phyloP scores from a whole-genome alignment of 305 asterid genomes.

The Solanum hybrid region DNA sequence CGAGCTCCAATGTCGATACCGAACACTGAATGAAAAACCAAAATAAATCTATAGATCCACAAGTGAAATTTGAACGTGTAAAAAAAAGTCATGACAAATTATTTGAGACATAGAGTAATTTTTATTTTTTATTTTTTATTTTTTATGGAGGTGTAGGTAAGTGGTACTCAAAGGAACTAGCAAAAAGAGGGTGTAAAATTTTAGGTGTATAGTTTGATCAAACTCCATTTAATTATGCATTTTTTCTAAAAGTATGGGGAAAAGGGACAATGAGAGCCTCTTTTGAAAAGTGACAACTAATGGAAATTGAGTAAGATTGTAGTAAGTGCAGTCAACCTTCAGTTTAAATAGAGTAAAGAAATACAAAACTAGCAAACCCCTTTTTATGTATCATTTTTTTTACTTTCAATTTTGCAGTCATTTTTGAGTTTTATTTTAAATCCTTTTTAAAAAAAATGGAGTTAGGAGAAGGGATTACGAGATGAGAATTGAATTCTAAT shows the following conservation, averaged over 20 bases:
- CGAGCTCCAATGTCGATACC: fast-evolving
- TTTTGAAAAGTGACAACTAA: slow-evolving; percentile 40
- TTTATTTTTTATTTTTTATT: not conserved
- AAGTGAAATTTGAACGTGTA: not conserved
- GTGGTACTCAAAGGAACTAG: not conserved
- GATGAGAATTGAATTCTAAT: no score
- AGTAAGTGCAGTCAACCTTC: slow-evolving; percentile 21
- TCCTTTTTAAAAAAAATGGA: no score
- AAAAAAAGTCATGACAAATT: not conserved
- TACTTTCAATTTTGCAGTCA: not conserved
- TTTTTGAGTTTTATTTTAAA: not conserved
- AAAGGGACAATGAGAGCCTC: slow-evolving; percentile 33
- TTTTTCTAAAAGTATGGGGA: slow-evolving; percentile 44
- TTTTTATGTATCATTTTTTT: not conserved
- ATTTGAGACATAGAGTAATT: not conserved
- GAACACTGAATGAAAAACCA: fast-evolving
- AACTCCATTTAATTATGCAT: slow-evolving; percentile 23
- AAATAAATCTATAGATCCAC: not conserved
- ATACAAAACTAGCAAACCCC: not conserved
- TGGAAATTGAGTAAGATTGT: slow-evolving; percentile 21
- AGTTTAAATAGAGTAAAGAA: slow-evolving; percentile 5
- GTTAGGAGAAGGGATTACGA: not conserved
- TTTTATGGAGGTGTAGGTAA: not conserved
- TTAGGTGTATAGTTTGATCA: slow-evolving; percentile 20
- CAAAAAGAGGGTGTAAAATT: slow-evolving; percentile 6